Percentiles rank a stretch among this genome's conserved stretches.
phyloP scores from a whole-genome alignment of 805 yeast genomes.

The Saccharomyces mikatae region DNA sequence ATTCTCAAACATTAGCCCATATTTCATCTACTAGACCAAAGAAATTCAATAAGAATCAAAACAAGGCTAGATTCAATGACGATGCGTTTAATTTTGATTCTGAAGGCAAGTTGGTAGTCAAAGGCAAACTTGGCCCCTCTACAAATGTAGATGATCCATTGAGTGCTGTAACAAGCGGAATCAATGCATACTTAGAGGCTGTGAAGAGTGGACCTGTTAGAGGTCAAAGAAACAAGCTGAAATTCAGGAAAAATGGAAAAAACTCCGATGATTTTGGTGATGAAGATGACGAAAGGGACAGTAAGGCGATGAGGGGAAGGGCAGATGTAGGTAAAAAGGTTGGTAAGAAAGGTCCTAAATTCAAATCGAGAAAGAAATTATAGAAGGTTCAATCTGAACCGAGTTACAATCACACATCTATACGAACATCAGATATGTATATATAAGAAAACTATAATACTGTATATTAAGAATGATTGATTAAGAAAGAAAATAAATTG shows the following conservation, averaged over 20 bases:
- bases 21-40: conserved; percentile 84
- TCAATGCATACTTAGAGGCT: conserved; percentile 91
- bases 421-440: neutral
- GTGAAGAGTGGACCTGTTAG: conserved; percentile 87
- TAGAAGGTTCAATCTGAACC: conserved; percentile 5
- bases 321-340: conserved; percentile 17
- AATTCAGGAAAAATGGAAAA: conserved; percentile 61
- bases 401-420: neutral
- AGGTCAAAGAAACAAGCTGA: conserved; percentile 86
- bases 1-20: conserved; percentile 73
- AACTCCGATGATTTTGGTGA: conserved; percentile 47
- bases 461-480: neutral
- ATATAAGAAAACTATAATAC: neutral
- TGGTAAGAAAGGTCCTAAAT: conserved; percentile 24
- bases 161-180: conserved; percentile 45
- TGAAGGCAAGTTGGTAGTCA: conserved; percentile 32
- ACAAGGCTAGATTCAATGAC: conserved; percentile 24
- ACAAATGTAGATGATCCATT: conserved; percentile 41
- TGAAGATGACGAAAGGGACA: conserved; percentile 38
- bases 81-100: conserved; percentile 29
- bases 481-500: conserved; percentile 12
- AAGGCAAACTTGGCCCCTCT: conserved; percentile 22
- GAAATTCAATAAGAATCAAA: conserved; percentile 38
- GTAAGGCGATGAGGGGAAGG: conserved; percentile 22
- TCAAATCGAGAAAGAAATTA: conserved; percentile 17